These are phyloP conservation scores for Pleochaeta shiraiana DNA, from an alignment of 2,329 filamentous ascomycete genomes.

Conservation along the genomic window DNA sequence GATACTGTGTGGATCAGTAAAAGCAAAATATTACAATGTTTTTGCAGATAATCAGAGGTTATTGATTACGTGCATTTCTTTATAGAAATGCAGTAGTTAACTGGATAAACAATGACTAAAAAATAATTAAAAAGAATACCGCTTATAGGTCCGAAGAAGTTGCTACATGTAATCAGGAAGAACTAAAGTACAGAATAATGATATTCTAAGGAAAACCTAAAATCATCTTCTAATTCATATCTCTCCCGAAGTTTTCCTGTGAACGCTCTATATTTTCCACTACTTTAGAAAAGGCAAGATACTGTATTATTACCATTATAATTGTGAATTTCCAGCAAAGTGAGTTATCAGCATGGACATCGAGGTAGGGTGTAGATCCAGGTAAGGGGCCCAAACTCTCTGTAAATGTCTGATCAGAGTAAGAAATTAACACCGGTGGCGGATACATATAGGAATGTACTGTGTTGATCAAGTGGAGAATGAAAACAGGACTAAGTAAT, in stretches of 20 bases:
- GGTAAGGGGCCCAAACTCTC: conserved; percentile 16
- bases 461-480: conserved; percentile 21
- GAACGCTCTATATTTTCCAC: not conserved
- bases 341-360: conserved; percentile 20
- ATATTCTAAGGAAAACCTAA: too few species aligned
- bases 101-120: too few species aligned
- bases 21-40: too few species aligned
- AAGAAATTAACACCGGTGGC: conserved; percentile 13
- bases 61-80: too few species aligned
- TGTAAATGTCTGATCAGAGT: conserved; percentile 15
- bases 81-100: too few species aligned
- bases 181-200: too few species aligned
- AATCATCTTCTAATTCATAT: not conserved
- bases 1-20: too few species aligned
- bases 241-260: not conserved
- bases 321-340: conserved; percentile 21
- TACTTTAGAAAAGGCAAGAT: not conserved
- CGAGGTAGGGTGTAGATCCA: conserved; percentile 17
- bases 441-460: conserved; percentile 19
- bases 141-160: too few species aligned
- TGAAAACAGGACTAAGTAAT: conserved; percentile 21
- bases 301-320: conserved; percentile 20
- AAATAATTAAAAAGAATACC: too few species aligned
- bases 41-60: too few species aligned
- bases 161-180: too few species aligned